Percentiles rank a stretch among this genome's conserved stretches.
Evolutionary conservation across 2,329 filamentous ascomycete species (phyloP).

Genomic region (Acephala macrosclerotiorum): DNA sequence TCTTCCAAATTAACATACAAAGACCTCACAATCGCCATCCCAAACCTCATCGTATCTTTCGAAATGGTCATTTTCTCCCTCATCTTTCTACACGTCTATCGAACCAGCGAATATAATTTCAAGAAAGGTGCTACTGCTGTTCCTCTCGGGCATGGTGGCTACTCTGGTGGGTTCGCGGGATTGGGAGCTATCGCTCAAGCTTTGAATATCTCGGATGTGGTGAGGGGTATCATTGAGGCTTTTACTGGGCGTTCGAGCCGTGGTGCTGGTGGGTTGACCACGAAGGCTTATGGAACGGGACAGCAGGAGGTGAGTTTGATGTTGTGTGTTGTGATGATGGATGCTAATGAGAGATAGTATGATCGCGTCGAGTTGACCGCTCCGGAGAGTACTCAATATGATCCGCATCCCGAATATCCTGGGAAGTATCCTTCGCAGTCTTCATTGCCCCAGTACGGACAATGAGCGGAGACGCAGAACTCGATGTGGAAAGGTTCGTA

Average conservation of each 20-base stretch:
- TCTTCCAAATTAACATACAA: constrained; percentile 29
- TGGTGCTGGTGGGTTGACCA: background rate
- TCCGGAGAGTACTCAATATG: background rate
- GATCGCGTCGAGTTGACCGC: constrained; percentile 2
- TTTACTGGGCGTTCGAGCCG: background rate
- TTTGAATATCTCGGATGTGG: constrained; percentile 22
- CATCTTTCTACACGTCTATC: constrained; percentile 28
- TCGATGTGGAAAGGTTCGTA: too few relatives aligned
- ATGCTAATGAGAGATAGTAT: background rate
- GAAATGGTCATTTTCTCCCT: constrained; percentile 32
- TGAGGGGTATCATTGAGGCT: constrained; percentile 6
- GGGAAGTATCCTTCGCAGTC: background rate
- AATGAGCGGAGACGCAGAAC: background rate
- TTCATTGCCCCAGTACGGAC: background rate
- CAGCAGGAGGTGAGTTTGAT: background rate
- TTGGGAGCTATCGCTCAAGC: constrained; percentile 23
- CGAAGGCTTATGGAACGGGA: background rate
- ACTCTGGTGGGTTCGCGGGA: constrained; percentile 27
- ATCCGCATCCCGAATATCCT: background rate
- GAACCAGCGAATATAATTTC: constrained; percentile 21
- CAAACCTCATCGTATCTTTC: constrained; percentile 28
- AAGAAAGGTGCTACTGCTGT: constrained; percentile 8
- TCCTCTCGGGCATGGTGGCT: constrained; percentile 24
- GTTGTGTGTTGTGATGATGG: background rate
- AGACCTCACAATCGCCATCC: constrained; percentile 29